Percentiles rank a stretch among this genome's conserved stretches.
phyloP scores from a whole-genome alignment of 257 asterid genomes.

The Capsicum pubescens region DNA sequence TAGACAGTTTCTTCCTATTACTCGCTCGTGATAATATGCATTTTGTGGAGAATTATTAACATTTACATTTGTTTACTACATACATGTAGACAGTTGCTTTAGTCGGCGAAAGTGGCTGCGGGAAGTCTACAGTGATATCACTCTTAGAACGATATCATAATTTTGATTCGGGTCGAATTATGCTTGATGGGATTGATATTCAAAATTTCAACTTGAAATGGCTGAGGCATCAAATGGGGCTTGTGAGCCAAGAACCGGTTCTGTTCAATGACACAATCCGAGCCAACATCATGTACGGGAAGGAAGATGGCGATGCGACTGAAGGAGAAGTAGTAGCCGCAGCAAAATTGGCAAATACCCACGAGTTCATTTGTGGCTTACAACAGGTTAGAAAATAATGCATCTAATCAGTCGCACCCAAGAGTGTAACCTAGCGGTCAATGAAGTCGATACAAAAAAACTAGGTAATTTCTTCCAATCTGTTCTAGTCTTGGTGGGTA shows the following conservation, averaged over 20 bases:
- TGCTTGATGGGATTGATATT: conserved; percentile 62
- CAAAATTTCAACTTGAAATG: conserved; percentile 59
- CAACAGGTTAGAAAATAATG: conserved; percentile 43
- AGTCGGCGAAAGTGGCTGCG: conserved; percentile 86
- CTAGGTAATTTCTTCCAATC: too few species aligned
- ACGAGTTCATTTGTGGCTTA: conserved; percentile 67
- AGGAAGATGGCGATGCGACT: conserved; percentile 51
- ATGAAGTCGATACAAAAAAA: too few species aligned
- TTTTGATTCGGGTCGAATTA: conserved; percentile 61
- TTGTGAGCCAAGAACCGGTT: conserved; percentile 78
- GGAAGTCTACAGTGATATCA: conserved; percentile 72
- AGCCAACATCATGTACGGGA: conserved; percentile 75
- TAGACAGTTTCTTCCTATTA: background rate
- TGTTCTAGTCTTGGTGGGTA: too few species aligned
- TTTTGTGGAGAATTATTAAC: background rate
- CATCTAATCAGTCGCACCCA: too few species aligned
- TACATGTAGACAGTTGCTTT: conserved; percentile 62
- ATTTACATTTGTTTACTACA: background rate
- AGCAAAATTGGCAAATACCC: conserved; percentile 75
- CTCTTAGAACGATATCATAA: conserved; percentile 63
- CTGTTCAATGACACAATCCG: conserved; percentile 64
- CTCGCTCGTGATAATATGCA: background rate
- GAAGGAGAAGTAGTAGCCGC: conserved; percentile 72
- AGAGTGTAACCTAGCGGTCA: too few species aligned
- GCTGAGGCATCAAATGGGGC: conserved; percentile 80